Evolutionary conservation across 2,329 filamentous ascomycete species (phyloP).

Genomic region (Orbilia brochopaga): DNA sequence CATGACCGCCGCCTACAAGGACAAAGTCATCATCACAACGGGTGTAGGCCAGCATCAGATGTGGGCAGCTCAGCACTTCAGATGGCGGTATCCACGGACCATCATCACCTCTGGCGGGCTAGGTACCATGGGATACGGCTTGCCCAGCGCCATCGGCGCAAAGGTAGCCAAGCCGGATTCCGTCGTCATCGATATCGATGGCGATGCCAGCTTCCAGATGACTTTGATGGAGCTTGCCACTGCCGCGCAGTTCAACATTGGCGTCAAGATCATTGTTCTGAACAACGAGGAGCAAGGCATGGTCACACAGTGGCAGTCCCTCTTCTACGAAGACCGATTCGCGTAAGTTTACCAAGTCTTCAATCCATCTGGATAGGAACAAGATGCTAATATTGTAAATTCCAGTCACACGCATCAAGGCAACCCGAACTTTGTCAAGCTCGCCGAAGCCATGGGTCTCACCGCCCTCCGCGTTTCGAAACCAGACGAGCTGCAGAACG

Average conservation of each 20-base stretch:
- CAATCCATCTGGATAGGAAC: not conserved
- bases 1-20: slow-evolving; percentile 78
- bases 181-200: slow-evolving; percentile 93
- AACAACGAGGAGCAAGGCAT: slow-evolving; percentile 99
- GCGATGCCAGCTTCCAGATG: slow-evolving; percentile 99
- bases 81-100: slow-evolving; percentile 86
- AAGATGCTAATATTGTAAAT: slow-evolving; percentile 58
- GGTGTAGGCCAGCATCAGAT: slow-evolving; percentile 98
- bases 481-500: slow-evolving; percentile 76
- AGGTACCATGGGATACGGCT: slow-evolving; percentile 93
- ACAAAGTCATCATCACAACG: slow-evolving; percentile 85
- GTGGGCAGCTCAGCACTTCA: slow-evolving; percentile 97
- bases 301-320: slow-evolving; percentile 97
- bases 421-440: slow-evolving; percentile 95
- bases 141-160: slow-evolving; percentile 92
- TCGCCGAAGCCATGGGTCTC: slow-evolving; percentile 88
- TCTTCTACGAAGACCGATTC: slow-evolving; percentile 95
- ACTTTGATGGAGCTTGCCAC: slow-evolving; percentile 94
- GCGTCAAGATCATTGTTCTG: slow-evolving; percentile 88
- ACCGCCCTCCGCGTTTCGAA: slow-evolving; percentile 74
- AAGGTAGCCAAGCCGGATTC: slow-evolving; percentile 84
- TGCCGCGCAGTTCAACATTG: slow-evolving; percentile 93
- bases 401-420: slow-evolving; percentile 79
- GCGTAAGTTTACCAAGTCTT: slow-evolving; percentile 56
- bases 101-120: slow-evolving; percentile 97